Evolutionary conservation across 176 grass and related monocot species (phyloP).

Genomic region (Zea luxurians): DNA sequence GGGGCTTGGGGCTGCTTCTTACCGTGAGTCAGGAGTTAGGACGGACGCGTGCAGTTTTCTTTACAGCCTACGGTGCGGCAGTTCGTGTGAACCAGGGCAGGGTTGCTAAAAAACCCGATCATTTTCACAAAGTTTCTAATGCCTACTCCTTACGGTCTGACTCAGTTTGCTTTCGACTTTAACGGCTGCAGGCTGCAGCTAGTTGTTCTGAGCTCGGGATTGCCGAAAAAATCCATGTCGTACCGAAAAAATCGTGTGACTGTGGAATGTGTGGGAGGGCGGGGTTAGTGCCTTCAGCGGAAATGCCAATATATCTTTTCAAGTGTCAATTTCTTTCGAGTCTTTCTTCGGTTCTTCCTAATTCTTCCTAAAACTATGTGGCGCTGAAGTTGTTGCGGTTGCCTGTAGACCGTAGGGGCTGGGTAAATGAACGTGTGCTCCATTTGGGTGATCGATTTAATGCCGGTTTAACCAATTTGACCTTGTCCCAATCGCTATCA

Average conservation of each 20-base stretch:
- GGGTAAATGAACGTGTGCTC: background rate
- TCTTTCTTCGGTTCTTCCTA: background rate
- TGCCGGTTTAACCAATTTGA: background rate
- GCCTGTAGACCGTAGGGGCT: background rate
- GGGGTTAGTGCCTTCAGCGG: conserved; percentile 15
- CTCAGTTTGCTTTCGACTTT: background rate
- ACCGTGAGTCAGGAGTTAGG: too few species aligned
- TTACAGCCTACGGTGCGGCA: background rate
- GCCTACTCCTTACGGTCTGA: background rate
- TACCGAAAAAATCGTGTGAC: background rate
- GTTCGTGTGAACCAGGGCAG: background rate
- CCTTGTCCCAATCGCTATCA: background rate
- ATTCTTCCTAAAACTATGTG: background rate
- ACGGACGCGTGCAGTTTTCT: background rate
- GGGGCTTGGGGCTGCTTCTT: background rate
- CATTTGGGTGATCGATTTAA: background rate
- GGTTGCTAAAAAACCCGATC: too few species aligned
- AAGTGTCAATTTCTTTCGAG: background rate
- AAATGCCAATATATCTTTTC: conserved; percentile 16
- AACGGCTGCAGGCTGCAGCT: background rate
- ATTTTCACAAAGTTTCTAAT: background rate
- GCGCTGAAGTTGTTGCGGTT: background rate
- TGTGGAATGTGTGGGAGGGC: background rate
- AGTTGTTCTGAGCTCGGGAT: background rate
- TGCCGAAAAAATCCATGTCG: background rate